A percentile compares a stretch with the other conserved stretches of the same genome.
Evolutionary conservation across 495 filamentous ascomycete genomes (phyloP).

Genomic region (Podospora pseudoanserina): DNA sequence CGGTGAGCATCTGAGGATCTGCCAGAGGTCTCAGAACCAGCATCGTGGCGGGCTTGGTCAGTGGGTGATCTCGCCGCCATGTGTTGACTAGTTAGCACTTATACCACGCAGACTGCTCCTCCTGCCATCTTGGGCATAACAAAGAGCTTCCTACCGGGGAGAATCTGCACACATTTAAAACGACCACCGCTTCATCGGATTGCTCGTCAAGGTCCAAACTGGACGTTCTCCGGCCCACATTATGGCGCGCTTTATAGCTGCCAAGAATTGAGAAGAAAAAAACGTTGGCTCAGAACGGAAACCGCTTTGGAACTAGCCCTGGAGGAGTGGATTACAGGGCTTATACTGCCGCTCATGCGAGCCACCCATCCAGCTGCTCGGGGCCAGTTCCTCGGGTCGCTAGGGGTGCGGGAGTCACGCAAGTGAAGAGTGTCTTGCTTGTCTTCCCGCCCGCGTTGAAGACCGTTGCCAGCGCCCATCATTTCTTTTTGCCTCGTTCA

Average conservation of each 20-base stretch:
- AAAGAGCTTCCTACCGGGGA: not conserved
- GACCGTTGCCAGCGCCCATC: constrained; percentile 16
- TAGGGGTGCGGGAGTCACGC: constrained; percentile 22
- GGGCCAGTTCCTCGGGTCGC: constrained; percentile 25
- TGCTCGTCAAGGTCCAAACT: not conserved
- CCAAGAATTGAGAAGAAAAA: not conserved
- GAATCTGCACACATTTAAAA: not conserved
- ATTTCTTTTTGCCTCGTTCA: constrained; percentile 6
- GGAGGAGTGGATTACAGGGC: constrained; percentile 17
- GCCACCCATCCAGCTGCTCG: constrained; percentile 26
- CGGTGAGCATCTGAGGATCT: not conserved
- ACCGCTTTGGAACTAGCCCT: constrained; percentile 26
- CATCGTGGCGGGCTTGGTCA: constrained; percentile 8
- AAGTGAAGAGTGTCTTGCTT: constrained; percentile 7
- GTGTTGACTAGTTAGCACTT: constrained; percentile 7
- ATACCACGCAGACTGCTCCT: constrained; percentile 2
- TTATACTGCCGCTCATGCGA: constrained; percentile 16
- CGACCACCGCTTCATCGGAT: not conserved
- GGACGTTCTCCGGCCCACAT: not conserved
- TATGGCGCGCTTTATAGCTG: constrained; percentile 5
- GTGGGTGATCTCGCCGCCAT: not conserved
- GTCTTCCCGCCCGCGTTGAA: constrained; percentile 7
- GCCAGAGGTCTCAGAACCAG: not conserved
- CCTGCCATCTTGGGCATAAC: constrained; percentile 5
- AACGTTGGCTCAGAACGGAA: not conserved